Evolutionary conservation across 257 asterid genomes (phyloP).

Genomic region (Capsicum pubescens): DNA sequence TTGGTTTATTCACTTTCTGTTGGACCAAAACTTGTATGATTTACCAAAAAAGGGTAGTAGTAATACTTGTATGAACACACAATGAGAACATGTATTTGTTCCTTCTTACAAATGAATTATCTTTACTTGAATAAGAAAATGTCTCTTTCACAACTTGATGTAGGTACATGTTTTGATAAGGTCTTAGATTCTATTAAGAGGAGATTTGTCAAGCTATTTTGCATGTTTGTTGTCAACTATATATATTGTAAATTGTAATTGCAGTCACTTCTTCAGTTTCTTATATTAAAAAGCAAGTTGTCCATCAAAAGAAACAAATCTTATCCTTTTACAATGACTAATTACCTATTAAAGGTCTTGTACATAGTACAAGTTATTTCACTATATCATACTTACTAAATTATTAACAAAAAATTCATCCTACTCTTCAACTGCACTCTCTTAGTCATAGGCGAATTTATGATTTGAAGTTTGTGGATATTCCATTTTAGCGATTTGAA

Average conservation of each 20-base stretch:
- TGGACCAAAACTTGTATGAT: background rate
- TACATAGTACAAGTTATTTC: background rate
- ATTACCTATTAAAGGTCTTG: background rate
- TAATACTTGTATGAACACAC: background rate
- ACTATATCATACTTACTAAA: background rate
- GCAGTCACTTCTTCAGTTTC: background rate
- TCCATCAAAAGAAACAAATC: conserved; percentile 14
- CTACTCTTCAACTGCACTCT: background rate
- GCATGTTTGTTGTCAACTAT: background rate
- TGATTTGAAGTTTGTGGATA: background rate
- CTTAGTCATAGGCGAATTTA: background rate
- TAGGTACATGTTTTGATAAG: background rate
- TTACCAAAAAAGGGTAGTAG: too few relatives aligned
- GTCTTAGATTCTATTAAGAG: background rate
- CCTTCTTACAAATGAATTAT: background rate
- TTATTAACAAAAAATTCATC: background rate
- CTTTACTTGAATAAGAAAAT: background rate
- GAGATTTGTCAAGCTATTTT: background rate
- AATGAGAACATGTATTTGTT: background rate
- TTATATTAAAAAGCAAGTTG: background rate
- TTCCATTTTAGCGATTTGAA: background rate
- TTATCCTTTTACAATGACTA: background rate
- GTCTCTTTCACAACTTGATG: conserved; percentile 12
- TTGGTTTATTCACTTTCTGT: background rate
- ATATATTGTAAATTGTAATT: background rate